Base-by-base conservation (phyloP, 1,284 basidiomycete species). In the Lignosus rhinocerotis region DNA sequence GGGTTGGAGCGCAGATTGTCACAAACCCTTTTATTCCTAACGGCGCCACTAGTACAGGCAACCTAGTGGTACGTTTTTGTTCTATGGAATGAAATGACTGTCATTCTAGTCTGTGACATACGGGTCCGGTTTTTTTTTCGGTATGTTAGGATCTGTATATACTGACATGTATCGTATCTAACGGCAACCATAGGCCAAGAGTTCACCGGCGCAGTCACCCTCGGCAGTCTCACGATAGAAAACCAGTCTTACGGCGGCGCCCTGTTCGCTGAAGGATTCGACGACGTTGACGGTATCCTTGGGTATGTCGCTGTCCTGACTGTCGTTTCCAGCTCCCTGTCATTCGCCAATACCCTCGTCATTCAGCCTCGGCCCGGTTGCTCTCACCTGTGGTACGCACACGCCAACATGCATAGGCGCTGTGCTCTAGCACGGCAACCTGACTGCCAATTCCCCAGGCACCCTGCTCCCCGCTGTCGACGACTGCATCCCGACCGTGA, bases 191-290 rank as follows among this genome's bases (percentile, higher is more conserved):
- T 14, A 63, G 64, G 67, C 32, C 58, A 36, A 6, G 66, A 70
- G 50, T 64, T 66, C 51, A 62, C 53, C 1, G 73, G 74, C 53
- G 68, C 61, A 0, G 66, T 75, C 12, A 60, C 63, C 2, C 52
- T 70, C 7, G 67, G 66, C 14, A 25, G 19, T 31, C 50, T 69
- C 32, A 57, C 31, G 12, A 63, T 64, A 38, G 51, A 55, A 9
- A 50, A 57, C 25, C 84, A 86, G 64, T 80, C 78, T 5, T 82
- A 85, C 55, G 84, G 82, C 56, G 80, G 80, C 43, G 84, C 84
- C 16, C 66, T 73, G 3, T 65, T 30, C 4, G 66, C 75, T 61
- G 70, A 58, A 39, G 79, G 71, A 8, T 69, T 72, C 73, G 58
- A 65, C 4, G 78, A 75, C 43, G 72, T 78, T 16, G 77, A 84